phyloP scores from a whole-genome alignment of 352 stramenopile species.

The Globisporangium nunn region DNA sequence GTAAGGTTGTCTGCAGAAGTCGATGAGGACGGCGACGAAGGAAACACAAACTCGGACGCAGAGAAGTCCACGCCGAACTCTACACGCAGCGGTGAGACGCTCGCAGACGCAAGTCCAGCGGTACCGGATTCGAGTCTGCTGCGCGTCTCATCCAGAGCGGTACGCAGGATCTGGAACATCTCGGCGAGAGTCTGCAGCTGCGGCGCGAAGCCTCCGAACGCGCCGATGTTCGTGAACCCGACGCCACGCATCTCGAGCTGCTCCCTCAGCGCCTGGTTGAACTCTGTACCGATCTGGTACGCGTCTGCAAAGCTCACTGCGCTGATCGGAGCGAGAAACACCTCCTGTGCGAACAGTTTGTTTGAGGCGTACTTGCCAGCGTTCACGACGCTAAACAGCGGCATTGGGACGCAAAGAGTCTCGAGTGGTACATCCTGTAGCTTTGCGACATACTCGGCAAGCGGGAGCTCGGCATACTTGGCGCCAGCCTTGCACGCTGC shows the following conservation, averaged over 20 bases:
- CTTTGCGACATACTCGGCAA: constrained; percentile 47
- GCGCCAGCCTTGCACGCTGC: constrained; percentile 57
- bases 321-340: constrained; percentile 46
- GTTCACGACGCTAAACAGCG: constrained; percentile 68
- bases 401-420: constrained; percentile 54
- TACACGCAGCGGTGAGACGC: constrained; percentile 30
- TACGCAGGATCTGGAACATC: constrained; percentile 47
- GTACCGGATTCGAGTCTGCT: constrained; percentile 22
- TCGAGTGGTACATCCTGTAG: constrained; percentile 38
- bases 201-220: constrained; percentile 53
- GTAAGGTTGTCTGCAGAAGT: not conserved
- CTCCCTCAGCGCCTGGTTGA: constrained; percentile 26
- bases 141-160: constrained; percentile 36
- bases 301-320: constrained; percentile 54
- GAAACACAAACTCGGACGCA: constrained; percentile 44
- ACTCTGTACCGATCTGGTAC: constrained; percentile 45
- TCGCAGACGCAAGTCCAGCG: constrained; percentile 19
- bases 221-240: constrained; percentile 50
- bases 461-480: constrained; percentile 41
- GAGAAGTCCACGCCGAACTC: constrained; percentile 64
- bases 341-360: constrained; percentile 62
- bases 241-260: constrained; percentile 46
- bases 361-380: constrained; percentile 53
- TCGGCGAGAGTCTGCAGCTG: constrained; percentile 54
- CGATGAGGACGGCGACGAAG: not conserved